Percentiles rank a stretch among this genome's conserved stretches.
Evolutionary conservation across 2,329 filamentous ascomycete genomes (phyloP).

Genomic region (Rutstroemia sp.): DNA sequence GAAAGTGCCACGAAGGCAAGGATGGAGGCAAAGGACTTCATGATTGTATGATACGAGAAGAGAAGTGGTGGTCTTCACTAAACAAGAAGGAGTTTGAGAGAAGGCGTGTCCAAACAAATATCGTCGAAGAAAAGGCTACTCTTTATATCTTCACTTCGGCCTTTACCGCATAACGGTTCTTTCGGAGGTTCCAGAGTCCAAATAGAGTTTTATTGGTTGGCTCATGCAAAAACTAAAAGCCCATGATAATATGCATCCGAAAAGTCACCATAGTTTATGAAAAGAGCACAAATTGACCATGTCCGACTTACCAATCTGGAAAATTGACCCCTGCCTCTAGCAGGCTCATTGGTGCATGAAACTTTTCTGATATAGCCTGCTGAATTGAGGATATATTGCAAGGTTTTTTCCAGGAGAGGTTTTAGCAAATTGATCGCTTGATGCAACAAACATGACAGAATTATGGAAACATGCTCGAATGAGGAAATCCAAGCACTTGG

Average conservation of each 20-base stretch:
- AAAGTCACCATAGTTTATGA: not conserved
- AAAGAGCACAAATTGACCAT: not conserved
- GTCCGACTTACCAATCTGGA: not conserved
- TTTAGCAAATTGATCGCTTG: not conserved
- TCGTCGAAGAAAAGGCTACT: not conserved
- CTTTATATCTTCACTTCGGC: not conserved
- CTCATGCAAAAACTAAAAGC: no score
- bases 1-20: not conserved
- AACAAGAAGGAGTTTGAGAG: not conserved
- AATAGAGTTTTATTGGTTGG: no score
- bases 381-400: no score
- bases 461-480: no score
- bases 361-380: not conserved
- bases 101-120: not conserved
- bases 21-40: conserved; percentile 3
- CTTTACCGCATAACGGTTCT: no score
- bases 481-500: no score
- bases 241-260: no score
- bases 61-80: not conserved
- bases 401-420: not conserved
- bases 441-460: no score
- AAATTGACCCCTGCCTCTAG: not conserved
- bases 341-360: conserved; percentile 1
- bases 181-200: no score
- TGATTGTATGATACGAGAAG: not conserved